Conservation (phyloP, 768 basidiomycete species). For the Naganishia antarctica region DNA sequence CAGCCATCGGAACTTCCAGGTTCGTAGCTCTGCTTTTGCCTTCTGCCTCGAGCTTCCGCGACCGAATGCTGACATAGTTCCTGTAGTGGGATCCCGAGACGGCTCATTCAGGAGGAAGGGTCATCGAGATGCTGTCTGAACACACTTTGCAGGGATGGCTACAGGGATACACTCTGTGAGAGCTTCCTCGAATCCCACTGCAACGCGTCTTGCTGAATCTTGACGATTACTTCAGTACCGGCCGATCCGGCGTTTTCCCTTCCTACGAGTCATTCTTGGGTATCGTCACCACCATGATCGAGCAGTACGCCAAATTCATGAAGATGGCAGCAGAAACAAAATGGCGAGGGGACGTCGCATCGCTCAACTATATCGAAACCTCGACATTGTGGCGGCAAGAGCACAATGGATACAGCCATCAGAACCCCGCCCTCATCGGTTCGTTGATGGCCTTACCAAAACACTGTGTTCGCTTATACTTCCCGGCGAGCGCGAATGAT, state of each 20-base stretch:
- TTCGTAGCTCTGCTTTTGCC: background rate
- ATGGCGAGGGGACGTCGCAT: conserved; percentile 58
- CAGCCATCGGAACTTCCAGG: conserved; percentile 65
- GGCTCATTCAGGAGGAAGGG: conserved; percentile 65
- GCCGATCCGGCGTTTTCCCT: conserved; percentile 70
- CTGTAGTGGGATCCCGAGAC: conserved; percentile 62
- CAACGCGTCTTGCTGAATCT: too few species aligned
- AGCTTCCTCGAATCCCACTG: too few species aligned
- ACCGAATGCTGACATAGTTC: too few species aligned
- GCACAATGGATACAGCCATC: conserved; percentile 65
- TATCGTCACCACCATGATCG: conserved; percentile 77
- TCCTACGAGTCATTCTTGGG: conserved; percentile 64
- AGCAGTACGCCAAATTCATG: conserved; percentile 70
- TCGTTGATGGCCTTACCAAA: conserved; percentile 74
- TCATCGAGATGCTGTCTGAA: conserved; percentile 70
- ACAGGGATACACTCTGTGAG: conserved; percentile 74
- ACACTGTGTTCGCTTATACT: conserved; percentile 47
- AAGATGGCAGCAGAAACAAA: conserved; percentile 66
- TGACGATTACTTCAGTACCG: too few species aligned
- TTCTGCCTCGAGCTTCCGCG: too few species aligned
- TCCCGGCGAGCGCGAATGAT: conserved; percentile 87
- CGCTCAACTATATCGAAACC: conserved; percentile 68
- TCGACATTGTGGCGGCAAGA: conserved; percentile 71
- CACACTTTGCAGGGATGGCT: conserved; percentile 57
- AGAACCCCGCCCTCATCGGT: conserved; percentile 62